These are phyloP conservation scores for Linum trigynum DNA, from an alignment of 345 rosid species.

Conservation along the genomic window DNA sequence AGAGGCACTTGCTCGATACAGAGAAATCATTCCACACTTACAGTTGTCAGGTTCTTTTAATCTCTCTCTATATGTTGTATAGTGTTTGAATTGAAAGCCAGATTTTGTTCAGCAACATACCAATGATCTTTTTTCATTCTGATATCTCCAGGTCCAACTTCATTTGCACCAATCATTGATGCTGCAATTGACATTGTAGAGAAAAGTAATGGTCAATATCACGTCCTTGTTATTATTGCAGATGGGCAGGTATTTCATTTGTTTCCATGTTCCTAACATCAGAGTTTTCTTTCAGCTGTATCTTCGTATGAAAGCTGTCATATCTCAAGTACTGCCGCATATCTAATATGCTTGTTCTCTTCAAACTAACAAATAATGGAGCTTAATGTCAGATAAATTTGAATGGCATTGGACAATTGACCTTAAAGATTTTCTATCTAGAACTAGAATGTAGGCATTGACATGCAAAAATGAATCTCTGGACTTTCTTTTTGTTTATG, in stretches of 20 bases:
- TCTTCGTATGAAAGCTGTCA: background rate
- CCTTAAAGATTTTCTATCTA: no score
- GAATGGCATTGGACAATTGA: no score
- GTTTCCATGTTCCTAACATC: background rate
- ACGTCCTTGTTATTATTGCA: slow-evolving; percentile 83
- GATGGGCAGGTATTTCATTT: slow-evolving; percentile 67
- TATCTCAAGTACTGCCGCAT: no score
- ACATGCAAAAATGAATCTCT: background rate
- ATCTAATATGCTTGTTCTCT: no score
- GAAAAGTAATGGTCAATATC: slow-evolving; percentile 60
- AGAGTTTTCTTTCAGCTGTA: background rate
- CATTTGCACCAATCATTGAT: slow-evolving; percentile 83
- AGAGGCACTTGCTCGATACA: slow-evolving; percentile 61
- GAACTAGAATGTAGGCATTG: no score
- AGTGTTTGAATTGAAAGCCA: background rate
- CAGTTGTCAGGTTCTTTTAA: slow-evolving; percentile 55
- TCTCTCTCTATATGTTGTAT: background rate
- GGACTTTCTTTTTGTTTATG: slow-evolving; percentile 1
- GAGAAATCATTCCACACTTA: slow-evolving; percentile 64
- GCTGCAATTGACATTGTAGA: slow-evolving; percentile 83
- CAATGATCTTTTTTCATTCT: background rate
- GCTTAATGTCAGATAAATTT: no score
- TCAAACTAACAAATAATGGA: no score
- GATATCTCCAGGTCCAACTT: slow-evolving; percentile 66
- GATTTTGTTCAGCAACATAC: background rate